Evolutionary conservation across 2,329 filamentous ascomycete species (phyloP), one percentile per base, ranked within the genome.

Genomic region (Sporothrix inflata): DNA sequence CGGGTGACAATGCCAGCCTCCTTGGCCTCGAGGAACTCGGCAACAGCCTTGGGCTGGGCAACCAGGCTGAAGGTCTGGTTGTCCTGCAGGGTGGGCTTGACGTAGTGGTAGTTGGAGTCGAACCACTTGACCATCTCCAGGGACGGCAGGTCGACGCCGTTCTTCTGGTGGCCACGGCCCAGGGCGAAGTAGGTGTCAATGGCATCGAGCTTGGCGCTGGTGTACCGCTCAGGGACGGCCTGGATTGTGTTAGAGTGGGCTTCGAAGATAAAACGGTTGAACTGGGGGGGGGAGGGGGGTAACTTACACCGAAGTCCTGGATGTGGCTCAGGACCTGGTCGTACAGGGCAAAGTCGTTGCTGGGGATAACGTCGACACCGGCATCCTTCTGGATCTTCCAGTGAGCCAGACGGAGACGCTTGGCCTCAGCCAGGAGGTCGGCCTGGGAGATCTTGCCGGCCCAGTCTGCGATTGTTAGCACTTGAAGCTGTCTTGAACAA

Each of bases 51-150:
- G 83, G 96, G 94, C 84, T 91, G 91, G 78, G 89, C 85, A 75
- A 88, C 85, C 75, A 99, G 93, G 85, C 92, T 94, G 91, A 99
- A 99, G 81, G 89, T 91, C 90, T 99, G 96, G 89, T 93, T 92
- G 86, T 98, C 91, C 86, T 98, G 94, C 77, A 99, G 90, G 75
- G 96, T 98, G 76, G 96, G 96, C 91, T 98, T 98, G 86, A 98
- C 96, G 85, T 99, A 99, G 90, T 98, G 96, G 91, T 99, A 99
- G 92, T 99, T 99, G 77, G 94, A 97, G 89, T 99, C 96, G 83
- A 99, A 99, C 96, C 96, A 99, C 89, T 99, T 99, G 80, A 99
- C 96, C 96, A 99, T 99, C 89, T 99, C 96, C 85, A 97, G 87
- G 81, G 88, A 89, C 78, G 95, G 94, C 77, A 98, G 96, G 84